Base-by-base conservation (phyloP, 352 stramenopile genomes). In the Phytophthora tubulina region DNA sequence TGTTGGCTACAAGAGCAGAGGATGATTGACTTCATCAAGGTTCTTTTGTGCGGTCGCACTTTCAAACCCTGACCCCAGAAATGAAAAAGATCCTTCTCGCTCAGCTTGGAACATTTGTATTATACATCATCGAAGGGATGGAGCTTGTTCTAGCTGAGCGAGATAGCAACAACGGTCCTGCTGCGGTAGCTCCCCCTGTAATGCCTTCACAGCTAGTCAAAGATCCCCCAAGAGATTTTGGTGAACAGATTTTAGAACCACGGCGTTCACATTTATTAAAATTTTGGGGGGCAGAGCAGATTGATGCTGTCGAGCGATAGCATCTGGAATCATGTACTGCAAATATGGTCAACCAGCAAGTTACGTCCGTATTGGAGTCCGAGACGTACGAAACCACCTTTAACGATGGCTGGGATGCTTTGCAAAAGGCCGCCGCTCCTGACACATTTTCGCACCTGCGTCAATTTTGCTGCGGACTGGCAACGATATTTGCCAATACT, bases 381-480 rank as follows among this genome's bases (percentile, higher is more conserved):
- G 11, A 57, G 35, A 57, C 38, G 35, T 59, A 53, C 50, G 38
- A 65, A 41, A 57, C 33, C 1, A 65, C 1, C 14, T 41, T 65
- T 4, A 65, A 65, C 17, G 33, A 49, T 3, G 33, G 45, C 3
- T 65, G 46, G 45, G 35, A 57, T 21, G 35, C 44, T 0, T 2
- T 57, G 1, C 7, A 65, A 15, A 36, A 49, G 33, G 46, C 57
- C 32, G 17, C 44, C 30, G 11, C 8, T 1, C 57, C 33, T 31
- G 13, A 21, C 4, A 39, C 44, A 11, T 64, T 49, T 42, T 35
- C 33, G 11, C 44, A 56, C 10, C 45, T 65, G 4, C 21, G 57
- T 6, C 58, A 52, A 13, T 67, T 67, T 33, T 53, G 59, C 27
- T 58, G 46, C 46, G 49, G 59, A 14, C 11, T 59, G 13, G 49